Evolutionary conservation across 495 filamentous ascomycete species (phyloP), one percentile per base, ranked within the genome.

Genomic region (Sabuloglossum arenarium): DNA sequence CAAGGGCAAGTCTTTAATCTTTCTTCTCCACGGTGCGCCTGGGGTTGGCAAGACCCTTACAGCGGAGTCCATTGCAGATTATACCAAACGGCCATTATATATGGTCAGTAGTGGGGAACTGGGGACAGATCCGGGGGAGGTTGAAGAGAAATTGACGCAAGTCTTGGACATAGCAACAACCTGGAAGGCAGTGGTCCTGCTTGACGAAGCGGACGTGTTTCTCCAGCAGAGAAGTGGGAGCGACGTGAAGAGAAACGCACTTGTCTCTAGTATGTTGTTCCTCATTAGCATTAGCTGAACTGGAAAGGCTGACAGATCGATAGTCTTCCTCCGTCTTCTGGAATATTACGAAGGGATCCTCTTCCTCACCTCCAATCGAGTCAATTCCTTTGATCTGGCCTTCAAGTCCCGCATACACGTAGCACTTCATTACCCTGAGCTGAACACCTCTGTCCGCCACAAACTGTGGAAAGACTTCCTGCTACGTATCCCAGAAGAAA

Each of bases 41-140:
- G 79, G 78, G 0, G 71, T 73, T 6, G 77, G 78, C 14, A 81
- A 82, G 62, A 80, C 78, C 3, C 60, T 76, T 4, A 81, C 78
- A 0, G 78, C 76, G 9, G 65, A 71, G 57, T 66, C 70, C 0
- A 70, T 79, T 6, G 76, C 78, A 5, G 75, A 79, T 57, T 63
- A 71, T 16, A 69, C 71, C 11, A 60, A 68, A 19, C 70, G 68
- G 14, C 78, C 79, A 5, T 63, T 81, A 0, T 75, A 76, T 54
- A 65, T 68, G 21, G 71, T 82, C 6, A 74, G 70, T 29, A 71
- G 73, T 0, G 75, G 76, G 0, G 78, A 81, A 52, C 66, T 81
- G 0, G 76, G 77, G 1, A 75, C 68, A 0, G 63, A 69, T 28
- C 70, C 75, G 1, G 65, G 62, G 8, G 64, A 67, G 6, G 69